phyloP scores from a whole-genome alignment of 768 basidiomycete species.

The Amanita rimosa region DNA sequence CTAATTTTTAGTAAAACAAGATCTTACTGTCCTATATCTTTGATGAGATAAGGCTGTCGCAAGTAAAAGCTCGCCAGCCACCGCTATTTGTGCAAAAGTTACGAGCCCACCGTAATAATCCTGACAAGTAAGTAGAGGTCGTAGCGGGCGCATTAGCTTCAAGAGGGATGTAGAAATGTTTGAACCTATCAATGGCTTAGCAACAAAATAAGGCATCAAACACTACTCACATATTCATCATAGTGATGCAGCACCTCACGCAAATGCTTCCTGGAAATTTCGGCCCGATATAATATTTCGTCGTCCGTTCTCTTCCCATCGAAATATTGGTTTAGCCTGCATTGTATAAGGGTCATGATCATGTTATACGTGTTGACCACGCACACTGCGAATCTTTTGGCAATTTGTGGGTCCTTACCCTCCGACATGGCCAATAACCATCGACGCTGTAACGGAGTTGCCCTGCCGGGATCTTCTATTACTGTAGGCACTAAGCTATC shows the following conservation, averaged over 20 bases:
- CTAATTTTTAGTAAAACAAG: background rate
- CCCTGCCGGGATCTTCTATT: slow-evolving; percentile 74
- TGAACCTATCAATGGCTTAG: slow-evolving; percentile 25
- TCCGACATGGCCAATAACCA: slow-evolving; percentile 92
- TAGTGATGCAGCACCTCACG: slow-evolving; percentile 78
- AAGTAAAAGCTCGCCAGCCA: too few relatives aligned
- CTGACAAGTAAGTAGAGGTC: too few relatives aligned
- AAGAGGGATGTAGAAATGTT: slow-evolving; percentile 42
- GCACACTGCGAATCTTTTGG: slow-evolving; percentile 70
- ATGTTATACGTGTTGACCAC: slow-evolving; percentile 13
- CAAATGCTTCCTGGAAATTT: slow-evolving; percentile 75
- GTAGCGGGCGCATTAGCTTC: background rate
- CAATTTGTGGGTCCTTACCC: slow-evolving; percentile 59
- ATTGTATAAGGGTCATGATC: background rate
- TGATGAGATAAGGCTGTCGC: background rate
- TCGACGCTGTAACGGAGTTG: slow-evolving; percentile 64
- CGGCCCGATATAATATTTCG: slow-evolving; percentile 85
- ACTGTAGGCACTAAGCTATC: slow-evolving; percentile 46
- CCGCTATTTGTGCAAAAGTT: too few relatives aligned
- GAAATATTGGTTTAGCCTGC: slow-evolving; percentile 85
- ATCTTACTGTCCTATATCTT: background rate
- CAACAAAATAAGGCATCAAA: background rate
- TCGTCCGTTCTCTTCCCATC: slow-evolving; percentile 89
- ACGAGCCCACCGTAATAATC: too few relatives aligned
- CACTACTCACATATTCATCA: slow-evolving; percentile 66